Evolutionary conservation across 441 rosid genomes (phyloP).

Genomic region (Gossypium schwendimanii): DNA sequence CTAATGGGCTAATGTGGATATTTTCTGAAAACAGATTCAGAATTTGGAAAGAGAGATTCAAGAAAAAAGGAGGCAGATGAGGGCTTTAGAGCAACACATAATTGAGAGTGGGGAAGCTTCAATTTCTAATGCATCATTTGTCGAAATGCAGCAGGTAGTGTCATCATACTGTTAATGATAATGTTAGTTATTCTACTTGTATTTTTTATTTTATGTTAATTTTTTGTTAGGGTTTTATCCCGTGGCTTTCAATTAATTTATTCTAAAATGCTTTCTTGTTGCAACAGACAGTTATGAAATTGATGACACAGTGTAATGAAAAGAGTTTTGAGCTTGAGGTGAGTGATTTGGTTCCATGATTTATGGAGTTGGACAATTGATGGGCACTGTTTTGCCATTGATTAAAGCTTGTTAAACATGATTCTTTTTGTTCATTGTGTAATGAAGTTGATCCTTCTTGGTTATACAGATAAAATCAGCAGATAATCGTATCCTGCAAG

Average conservation of each 20-base stretch:
- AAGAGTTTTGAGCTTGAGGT: conserved; percentile 96
- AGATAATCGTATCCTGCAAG: conserved; percentile 89
- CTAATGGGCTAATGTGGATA: neutral
- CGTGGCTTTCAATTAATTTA: conserved; percentile 4
- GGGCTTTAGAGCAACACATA: conserved; percentile 69
- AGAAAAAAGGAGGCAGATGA: conserved; percentile 89
- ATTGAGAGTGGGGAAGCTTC: conserved; percentile 90
- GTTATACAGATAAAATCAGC: conserved; percentile 76
- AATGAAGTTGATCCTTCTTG: conserved; percentile 19
- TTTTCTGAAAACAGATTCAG: conserved; percentile 52
- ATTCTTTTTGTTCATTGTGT: conserved; percentile 5
- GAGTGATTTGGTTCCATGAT: conserved; percentile 17
- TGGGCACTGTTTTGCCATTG: neutral
- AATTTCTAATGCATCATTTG: conserved; percentile 74
- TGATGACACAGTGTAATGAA: conserved; percentile 90
- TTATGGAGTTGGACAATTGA: neutral
- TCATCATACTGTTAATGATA: conserved; percentile 1
- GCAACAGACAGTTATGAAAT: conserved; percentile 68
- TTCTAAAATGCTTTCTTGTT: conserved; percentile 19
- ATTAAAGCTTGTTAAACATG: conserved; percentile 1
- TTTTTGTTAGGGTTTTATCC: conserved; percentile 1
- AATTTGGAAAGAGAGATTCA: conserved; percentile 78
- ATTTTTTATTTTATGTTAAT: neutral
- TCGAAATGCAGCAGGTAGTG: conserved; percentile 94
- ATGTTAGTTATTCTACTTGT: neutral